These are phyloP conservation scores for Colletotrichum nymphaeae DNA, from an alignment of 2,329 filamentous ascomycete genomes.

Conservation along the genomic window DNA sequence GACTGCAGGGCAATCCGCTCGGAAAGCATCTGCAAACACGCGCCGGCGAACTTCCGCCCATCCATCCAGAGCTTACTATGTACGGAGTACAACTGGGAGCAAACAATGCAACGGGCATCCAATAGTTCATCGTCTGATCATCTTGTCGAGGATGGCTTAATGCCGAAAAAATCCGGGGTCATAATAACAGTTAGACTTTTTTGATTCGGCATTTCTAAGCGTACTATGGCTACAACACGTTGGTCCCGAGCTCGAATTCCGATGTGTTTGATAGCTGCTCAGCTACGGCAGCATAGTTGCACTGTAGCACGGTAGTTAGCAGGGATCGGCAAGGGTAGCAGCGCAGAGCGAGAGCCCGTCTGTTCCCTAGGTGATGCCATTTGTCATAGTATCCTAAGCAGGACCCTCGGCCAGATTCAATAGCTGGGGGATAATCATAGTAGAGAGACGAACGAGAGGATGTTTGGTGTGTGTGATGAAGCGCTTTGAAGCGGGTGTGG, in stretches of 20 bases:
- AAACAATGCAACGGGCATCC: neutral
- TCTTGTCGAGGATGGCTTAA: neutral
- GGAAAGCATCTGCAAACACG: neutral
- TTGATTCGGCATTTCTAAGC: neutral
- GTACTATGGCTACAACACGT: neutral
- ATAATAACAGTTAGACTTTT: neutral
- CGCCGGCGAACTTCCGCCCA: constrained; percentile 3
- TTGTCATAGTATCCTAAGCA: constrained; percentile 16
- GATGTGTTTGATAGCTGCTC: too few relatives aligned
- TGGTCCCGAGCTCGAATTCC: neutral
- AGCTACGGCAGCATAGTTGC: too few relatives aligned
- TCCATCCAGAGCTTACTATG: neutral
- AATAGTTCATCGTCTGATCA: neutral
- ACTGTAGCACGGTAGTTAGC: neutral
- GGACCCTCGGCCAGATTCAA: constrained; percentile 1
- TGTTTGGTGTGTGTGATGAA: constrained; percentile 7
- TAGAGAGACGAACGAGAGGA: neutral
- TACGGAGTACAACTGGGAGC: neutral
- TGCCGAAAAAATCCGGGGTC: neutral
- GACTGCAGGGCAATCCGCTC: neutral
- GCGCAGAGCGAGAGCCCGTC: constrained; percentile 4
- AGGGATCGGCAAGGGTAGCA: neutral
- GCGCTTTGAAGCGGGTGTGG: constrained; percentile 31
- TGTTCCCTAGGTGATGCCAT: constrained; percentile 15
- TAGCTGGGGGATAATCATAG: neutral